Conservation (phyloP, 1,284 basidiomycete genomes). For the Sporisorium sorghi region DNA sequence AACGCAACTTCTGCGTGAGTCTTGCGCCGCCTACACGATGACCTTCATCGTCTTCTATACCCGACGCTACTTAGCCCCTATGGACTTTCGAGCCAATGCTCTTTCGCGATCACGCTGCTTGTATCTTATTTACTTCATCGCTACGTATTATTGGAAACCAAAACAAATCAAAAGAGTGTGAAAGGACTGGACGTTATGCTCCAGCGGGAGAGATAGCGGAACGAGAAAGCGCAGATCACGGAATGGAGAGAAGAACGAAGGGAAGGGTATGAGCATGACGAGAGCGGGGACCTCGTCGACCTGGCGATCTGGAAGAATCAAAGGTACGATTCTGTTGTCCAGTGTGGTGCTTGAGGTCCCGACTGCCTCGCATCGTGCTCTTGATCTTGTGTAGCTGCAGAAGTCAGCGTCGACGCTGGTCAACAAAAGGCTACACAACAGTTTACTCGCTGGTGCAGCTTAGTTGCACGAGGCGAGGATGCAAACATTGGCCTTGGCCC, state of each 20-base stretch:
- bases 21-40: too few species aligned
- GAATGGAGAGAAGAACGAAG: background rate
- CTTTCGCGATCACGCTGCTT: background rate
- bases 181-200: background rate
- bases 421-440: background rate
- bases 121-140: background rate
- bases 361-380: background rate
- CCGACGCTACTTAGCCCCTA: background rate
- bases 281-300: background rate
- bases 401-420: background rate
- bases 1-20: background rate
- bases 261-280: background rate
- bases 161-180: background rate
- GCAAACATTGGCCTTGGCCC: slow-evolving; percentile 30
- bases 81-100: background rate
- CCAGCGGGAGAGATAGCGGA: background rate
- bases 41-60: background rate
- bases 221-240: background rate
- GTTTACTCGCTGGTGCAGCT: background rate
- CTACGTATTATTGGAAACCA: background rate
- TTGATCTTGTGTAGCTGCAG: background rate
- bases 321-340: background rate
- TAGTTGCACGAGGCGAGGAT: slow-evolving; percentile 31
- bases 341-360: background rate
- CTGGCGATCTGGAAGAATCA: too few species aligned